Conservation (phyloP, 2,329 filamentous ascomycete genomes). For the Microsporum audouinii region DNA sequence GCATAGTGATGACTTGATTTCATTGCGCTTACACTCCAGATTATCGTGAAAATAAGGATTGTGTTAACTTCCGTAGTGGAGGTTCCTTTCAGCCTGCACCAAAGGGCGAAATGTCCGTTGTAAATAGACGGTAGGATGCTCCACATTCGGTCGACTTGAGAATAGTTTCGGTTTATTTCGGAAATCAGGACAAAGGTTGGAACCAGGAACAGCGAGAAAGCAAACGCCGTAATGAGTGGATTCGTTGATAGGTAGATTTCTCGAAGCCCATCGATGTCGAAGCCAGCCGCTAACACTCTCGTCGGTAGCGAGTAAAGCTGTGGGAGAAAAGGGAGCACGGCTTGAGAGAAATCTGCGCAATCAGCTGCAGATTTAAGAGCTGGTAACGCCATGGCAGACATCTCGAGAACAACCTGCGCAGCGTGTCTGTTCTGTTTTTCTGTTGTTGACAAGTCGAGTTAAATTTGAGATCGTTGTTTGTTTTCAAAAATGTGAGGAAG, state of each 20-base stretch:
- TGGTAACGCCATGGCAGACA: conserved; percentile 49
- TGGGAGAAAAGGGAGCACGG: conserved; percentile 61
- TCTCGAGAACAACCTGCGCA: neutral
- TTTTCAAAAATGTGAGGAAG: neutral
- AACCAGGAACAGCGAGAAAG: conserved; percentile 58
- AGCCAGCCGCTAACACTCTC: conserved; percentile 49
- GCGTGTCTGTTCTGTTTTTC: neutral
- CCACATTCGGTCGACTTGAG: conserved; percentile 92
- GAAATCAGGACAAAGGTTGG: conserved; percentile 62
- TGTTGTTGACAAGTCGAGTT: conserved; percentile 7
- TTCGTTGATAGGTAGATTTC: conserved; percentile 75
- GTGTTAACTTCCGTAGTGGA: conserved; percentile 61
- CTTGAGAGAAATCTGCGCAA: conserved; percentile 62
- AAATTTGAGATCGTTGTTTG: neutral
- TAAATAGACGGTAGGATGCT: conserved; percentile 80
- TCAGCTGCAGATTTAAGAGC: conserved; percentile 58
- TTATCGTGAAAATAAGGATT: conserved; percentile 53
- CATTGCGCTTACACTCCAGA: conserved; percentile 62
- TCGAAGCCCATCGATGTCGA: conserved; percentile 51
- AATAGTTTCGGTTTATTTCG: conserved; percentile 86
- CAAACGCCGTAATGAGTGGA: conserved; percentile 65
- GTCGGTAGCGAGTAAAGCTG: conserved; percentile 60
- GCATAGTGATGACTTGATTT: neutral
- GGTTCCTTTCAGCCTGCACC: conserved; percentile 64
- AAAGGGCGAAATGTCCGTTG: conserved; percentile 71